These are phyloP conservation scores for Gossypium longicalyx DNA, from an alignment of 345 rosid species.

Conservation along the genomic window DNA sequence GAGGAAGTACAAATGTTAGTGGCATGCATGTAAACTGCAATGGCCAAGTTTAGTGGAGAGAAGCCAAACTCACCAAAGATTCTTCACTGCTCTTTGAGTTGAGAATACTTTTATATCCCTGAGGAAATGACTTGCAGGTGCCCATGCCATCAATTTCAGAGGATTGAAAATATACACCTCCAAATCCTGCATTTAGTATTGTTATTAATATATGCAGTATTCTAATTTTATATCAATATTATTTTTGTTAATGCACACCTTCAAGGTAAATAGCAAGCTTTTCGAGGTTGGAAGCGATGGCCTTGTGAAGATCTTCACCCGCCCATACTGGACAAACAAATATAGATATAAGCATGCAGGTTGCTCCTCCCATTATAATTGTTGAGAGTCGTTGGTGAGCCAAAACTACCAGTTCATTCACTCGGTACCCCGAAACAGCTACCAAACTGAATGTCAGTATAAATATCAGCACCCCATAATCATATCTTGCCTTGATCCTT, in stretches of 20 bases:
- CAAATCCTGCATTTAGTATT: conserved; percentile 45
- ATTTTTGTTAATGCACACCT: conserved; percentile 32
- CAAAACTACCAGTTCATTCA: conserved; percentile 39
- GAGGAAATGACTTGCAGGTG: conserved; percentile 26
- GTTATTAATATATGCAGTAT: background rate
- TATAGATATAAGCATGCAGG: conserved; percentile 44
- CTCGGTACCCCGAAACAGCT: conserved; percentile 60
- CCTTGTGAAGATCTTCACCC: conserved; percentile 63
- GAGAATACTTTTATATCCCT: conserved; percentile 51
- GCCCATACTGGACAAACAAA: conserved; percentile 69
- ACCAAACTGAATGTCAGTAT: conserved; percentile 77
- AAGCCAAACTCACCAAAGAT: conserved; percentile 42
- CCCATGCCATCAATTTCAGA: conserved; percentile 23
- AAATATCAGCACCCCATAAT: conserved; percentile 74
- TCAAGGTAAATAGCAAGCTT: conserved; percentile 54
- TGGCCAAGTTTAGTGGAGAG: conserved; percentile 9
- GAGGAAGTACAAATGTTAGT: conserved; percentile 18
- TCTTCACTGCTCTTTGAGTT: conserved; percentile 62
- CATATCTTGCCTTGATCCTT: conserved; percentile 69
- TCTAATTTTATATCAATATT: no score
- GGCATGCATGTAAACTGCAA: conserved; percentile 18
- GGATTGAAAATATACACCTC: conserved; percentile 44
- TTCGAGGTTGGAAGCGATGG: conserved; percentile 40
- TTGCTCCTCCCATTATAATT: conserved; percentile 56
- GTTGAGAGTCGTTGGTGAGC: conserved; percentile 59